Percentiles rank a stretch among this genome's conserved stretches.
phyloP scores from a whole-genome alignment of 192 early-diverging fungal species.

The Coemansia sp. region DNA sequence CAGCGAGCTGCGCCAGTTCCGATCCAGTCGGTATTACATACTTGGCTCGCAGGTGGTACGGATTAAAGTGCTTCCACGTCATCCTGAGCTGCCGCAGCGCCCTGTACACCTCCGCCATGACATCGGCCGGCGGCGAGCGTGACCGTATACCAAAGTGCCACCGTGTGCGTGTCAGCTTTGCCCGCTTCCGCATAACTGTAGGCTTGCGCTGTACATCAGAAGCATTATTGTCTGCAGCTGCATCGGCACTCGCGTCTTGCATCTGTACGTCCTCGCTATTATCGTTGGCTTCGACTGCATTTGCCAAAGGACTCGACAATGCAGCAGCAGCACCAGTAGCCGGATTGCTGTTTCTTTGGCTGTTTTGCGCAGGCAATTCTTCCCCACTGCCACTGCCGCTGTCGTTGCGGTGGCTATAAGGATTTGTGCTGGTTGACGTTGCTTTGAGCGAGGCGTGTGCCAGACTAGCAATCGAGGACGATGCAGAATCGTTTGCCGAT shows the following conservation, averaged over 20 bases:
- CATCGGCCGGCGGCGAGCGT: conserved; percentile 84
- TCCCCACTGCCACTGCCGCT: conserved; percentile 5
- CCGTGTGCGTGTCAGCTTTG: conserved; percentile 64
- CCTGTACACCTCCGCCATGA: conserved; percentile 97
- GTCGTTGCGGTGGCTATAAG: conserved; percentile 41
- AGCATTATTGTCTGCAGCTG: neutral
- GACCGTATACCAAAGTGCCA: conserved; percentile 99
- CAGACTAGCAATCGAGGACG: conserved; percentile 47
- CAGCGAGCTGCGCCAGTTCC: conserved; percentile 33
- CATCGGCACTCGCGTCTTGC: neutral
- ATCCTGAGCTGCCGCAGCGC: conserved; percentile 87
- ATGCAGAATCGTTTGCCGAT: conserved; percentile 26
- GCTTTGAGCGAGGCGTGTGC: conserved; percentile 33
- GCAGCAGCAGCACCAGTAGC: neutral
- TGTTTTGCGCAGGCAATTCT: neutral
- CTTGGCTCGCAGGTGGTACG: conserved; percentile 80
- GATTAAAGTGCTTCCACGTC: conserved; percentile 90
- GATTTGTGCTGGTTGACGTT: conserved; percentile 21
- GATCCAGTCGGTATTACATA: conserved; percentile 44
- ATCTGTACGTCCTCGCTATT: conserved; percentile 13
- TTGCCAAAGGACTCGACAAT: conserved; percentile 20
- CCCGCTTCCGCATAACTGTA: conserved; percentile 46
- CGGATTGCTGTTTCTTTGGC: neutral
- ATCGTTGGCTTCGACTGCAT: neutral
- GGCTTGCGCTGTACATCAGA: conserved; percentile 19